Evolutionary conservation across 2,329 filamentous ascomycete genomes (phyloP), one percentile per base, ranked within the genome.

Genomic region (Calonectria multiphialidica): DNA sequence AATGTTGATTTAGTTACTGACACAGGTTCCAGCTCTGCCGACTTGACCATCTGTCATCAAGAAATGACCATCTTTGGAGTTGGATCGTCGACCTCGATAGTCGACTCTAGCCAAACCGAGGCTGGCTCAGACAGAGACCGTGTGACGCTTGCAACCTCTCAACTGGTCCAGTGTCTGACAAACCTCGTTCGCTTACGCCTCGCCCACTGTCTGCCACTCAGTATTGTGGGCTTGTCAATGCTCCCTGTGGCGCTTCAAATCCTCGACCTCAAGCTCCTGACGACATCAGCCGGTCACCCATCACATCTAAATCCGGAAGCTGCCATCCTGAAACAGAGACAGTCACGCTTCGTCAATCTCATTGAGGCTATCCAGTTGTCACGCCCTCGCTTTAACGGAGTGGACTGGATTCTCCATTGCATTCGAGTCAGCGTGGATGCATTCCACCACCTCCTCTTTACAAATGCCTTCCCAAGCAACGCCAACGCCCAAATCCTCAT

Each of bases 61-160:
- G 66, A 72, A 25, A 65, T 72, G 49, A 45, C 50, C 53, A 68
- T 68, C 9, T 61, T 68, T 25, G 65, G 65, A n/a, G 50, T 57
- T 21, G 45, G 23, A 16, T 49, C 65, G 18, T 16, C 44, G 10
- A 25, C 42, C 5, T n/a, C 23, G 15, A 37, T 35, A 7, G n/a
- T 50, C 23, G 65, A 68, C 53, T 44, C 49, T 8, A 42, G 23
- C 28, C 40, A 45, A 13, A 8, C 28, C 15, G 53, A 50, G 6
- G 18, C 21, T 40, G 33, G 33, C 4, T 18, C 23, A 2, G 42
- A 50, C 16, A 37, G 44, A 18, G 21, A 68, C 12, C n/a, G 45
- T 2, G 53, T 68, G 25, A 55, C 57, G n/a, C 25, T 30, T 8
- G 65, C 53, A 28, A 61, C 53, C 7, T 40, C 42, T 40, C 50